Conservation (phyloP, 495 filamentous ascomycete genomes). For the Penicillium maclennaniae region DNA sequence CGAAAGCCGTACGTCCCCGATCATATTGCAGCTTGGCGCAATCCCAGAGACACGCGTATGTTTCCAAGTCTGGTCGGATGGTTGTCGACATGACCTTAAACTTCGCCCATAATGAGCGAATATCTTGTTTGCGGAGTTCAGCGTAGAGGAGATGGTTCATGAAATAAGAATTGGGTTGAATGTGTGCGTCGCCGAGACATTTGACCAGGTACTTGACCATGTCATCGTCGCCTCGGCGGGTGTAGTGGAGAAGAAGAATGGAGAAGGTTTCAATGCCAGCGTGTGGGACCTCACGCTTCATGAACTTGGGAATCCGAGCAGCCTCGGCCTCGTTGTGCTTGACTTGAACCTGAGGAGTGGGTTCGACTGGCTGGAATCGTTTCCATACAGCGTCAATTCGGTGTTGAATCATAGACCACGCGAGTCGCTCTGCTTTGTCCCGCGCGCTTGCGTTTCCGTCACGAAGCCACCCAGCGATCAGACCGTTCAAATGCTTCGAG, state of each 20-base stretch:
- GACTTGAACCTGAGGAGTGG: slow-evolving; percentile 21
- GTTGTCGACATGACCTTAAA: slow-evolving; percentile 47
- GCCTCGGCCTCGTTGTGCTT: slow-evolving; percentile 12
- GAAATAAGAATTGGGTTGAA: slow-evolving; percentile 64
- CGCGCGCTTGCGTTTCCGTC: slow-evolving; percentile 48
- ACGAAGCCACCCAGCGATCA: slow-evolving; percentile 71
- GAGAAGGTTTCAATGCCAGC: slow-evolving; percentile 76
- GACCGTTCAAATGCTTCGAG: slow-evolving; percentile 67
- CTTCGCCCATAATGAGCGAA: slow-evolving; percentile 50
- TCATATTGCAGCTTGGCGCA: slow-evolving; percentile 52
- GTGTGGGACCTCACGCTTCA: slow-evolving; percentile 43
- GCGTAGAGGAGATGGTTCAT: slow-evolving; percentile 72
- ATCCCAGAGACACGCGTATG: slow-evolving; percentile 67
- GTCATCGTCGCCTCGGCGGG: slow-evolving; percentile 52
- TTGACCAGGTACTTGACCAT: slow-evolving; percentile 55
- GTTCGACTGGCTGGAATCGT: slow-evolving; percentile 27
- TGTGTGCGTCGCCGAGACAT: slow-evolving; percentile 53
- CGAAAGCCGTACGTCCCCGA: slow-evolving; percentile 33
- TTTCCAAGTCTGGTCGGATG: slow-evolving; percentile 61
- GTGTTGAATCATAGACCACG: slow-evolving; percentile 71
- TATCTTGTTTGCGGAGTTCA: slow-evolving; percentile 49
- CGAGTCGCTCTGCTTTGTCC: slow-evolving; percentile 63
- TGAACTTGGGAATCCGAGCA: slow-evolving; percentile 30
- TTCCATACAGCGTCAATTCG: slow-evolving; percentile 56
- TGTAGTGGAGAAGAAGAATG: slow-evolving; percentile 68